Percentiles rank a stretch among this genome's conserved stretches.
Evolutionary conservation across 2,329 filamentous ascomycete genomes (phyloP).

Genomic region (Aureobasidium sp.): DNA sequence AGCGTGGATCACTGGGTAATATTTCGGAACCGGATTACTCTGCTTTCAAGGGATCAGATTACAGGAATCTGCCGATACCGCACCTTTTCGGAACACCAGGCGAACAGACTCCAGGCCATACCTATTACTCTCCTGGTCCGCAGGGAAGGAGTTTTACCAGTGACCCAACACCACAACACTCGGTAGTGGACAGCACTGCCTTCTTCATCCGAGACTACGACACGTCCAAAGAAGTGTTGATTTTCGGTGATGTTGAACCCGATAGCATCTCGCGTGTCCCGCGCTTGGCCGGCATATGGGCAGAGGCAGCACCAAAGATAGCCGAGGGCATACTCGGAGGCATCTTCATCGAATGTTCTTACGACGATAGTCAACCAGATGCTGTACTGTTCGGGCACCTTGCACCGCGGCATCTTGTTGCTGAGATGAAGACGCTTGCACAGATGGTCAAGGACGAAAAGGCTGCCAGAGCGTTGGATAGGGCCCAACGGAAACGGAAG

Average conservation of each 20-base stretch:
- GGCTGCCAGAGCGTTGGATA: slow-evolving; percentile 25
- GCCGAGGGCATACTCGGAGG: slow-evolving; percentile 61
- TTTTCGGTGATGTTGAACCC: slow-evolving; percentile 93
- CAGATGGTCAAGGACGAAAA: slow-evolving; percentile 53
- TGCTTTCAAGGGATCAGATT: not conserved
- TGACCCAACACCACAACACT: slow-evolving; percentile 30
- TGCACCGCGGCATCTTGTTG: slow-evolving; percentile 70
- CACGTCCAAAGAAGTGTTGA: slow-evolving; percentile 68
- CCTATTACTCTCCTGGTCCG: not conserved
- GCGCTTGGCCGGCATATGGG: slow-evolving; percentile 76
- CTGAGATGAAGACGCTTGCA: slow-evolving; percentile 67
- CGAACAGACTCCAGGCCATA: slow-evolving; percentile 3
- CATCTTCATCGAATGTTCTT: slow-evolving; percentile 94
- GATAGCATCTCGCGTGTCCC: slow-evolving; percentile 76
- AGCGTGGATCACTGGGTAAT: slow-evolving; percentile 35
- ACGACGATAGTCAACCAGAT: slow-evolving; percentile 69
- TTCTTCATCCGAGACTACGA: slow-evolving; percentile 66
- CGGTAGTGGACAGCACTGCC: slow-evolving; percentile 79
- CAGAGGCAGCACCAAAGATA: slow-evolving; percentile 79
- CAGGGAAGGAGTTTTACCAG: slow-evolving; percentile 8
- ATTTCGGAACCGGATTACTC: slow-evolving; percentile 25
- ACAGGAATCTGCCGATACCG: not conserved
- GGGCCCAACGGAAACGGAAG: slow-evolving; percentile 54
- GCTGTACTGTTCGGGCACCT: slow-evolving; percentile 81
- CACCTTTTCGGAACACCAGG: not conserved